Percentiles rank a stretch among this genome's conserved stretches.
Evolutionary conservation across 345 rosid genomes (phyloP).

Genomic region (Leavenworthia alabamica): DNA sequence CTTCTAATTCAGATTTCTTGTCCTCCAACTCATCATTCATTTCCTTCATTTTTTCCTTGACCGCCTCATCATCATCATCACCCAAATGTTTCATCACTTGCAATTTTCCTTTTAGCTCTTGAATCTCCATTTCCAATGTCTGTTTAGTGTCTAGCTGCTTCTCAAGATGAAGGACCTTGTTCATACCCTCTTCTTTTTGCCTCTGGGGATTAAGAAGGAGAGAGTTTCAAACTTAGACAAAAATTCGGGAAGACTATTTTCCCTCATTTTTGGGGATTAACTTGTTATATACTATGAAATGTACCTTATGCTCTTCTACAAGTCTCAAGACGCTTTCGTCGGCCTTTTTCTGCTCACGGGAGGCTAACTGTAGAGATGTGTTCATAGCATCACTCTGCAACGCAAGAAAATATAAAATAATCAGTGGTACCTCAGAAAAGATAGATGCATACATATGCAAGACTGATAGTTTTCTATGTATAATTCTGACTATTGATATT

Average conservation of each 20-base stretch:
- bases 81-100: constrained; percentile 84
- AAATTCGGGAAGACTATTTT: not conserved
- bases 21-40: constrained; percentile 56
- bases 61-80: constrained; percentile 68
- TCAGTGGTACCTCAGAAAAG: not conserved
- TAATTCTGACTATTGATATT: not conserved
- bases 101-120: constrained; percentile 72
- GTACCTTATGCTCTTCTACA: constrained; percentile 82
- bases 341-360: constrained; percentile 72
- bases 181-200: constrained; percentile 67
- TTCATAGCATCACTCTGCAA: constrained; percentile 61
- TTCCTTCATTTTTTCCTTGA: constrained; percentile 62
- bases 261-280: not conserved
- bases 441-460: not conserved
- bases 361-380: constrained; percentile 64
- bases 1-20: constrained; percentile 43
- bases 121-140: constrained; percentile 83
- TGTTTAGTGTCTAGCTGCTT: constrained; percentile 70
- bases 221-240: constrained; percentile 6
- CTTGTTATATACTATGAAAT: not conserved
- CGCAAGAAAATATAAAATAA: constrained; percentile 6
- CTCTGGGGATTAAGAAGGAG: constrained; percentile 41
- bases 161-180: constrained; percentile 61
- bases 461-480: not conserved
- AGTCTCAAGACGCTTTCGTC: constrained; percentile 71